Conservation (phyloP, 23 red algal species). For the Chondrus crispus region DNA sequence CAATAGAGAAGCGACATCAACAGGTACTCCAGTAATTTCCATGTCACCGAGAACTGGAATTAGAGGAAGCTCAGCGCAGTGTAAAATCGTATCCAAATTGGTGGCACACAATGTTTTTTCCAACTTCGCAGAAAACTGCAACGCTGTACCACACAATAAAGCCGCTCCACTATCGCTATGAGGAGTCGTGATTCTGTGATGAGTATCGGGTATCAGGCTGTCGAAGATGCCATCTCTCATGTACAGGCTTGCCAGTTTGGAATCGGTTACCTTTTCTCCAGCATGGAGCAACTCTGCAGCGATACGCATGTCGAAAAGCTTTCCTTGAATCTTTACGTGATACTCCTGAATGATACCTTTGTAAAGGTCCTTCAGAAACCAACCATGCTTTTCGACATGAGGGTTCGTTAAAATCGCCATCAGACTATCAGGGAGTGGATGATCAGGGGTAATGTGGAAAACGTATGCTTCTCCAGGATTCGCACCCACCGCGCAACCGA, state of each 20-base stretch:
- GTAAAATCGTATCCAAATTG: neutral
- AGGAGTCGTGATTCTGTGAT: neutral
- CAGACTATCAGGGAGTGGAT: neutral
- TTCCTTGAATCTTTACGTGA: neutral
- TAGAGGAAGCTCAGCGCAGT: slow-evolving; percentile 38
- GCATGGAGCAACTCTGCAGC: slow-evolving; percentile 6
- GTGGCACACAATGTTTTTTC: neutral
- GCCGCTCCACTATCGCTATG: neutral
- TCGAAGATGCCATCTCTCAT: neutral
- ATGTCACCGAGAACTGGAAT: slow-evolving; percentile 35
- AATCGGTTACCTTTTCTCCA: neutral
- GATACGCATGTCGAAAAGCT: slow-evolving; percentile 9
- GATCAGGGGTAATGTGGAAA: neutral
- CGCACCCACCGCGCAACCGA: neutral
- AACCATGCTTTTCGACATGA: slow-evolving; percentile 12
- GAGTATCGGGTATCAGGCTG: neutral
- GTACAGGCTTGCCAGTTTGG: neutral
- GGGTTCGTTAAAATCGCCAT: neutral
- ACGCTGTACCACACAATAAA: neutral
- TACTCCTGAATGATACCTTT: neutral
- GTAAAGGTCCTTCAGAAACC: slow-evolving; percentile 9
- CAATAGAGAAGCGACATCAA: neutral
- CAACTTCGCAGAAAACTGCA: neutral
- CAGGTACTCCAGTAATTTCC: slow-evolving; percentile 25
- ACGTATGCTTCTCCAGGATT: neutral